Evolutionary conservation across 176 grass and related monocot genomes (phyloP), one percentile per base, ranked within the genome.

Genomic region (Phragmites australis): DNA sequence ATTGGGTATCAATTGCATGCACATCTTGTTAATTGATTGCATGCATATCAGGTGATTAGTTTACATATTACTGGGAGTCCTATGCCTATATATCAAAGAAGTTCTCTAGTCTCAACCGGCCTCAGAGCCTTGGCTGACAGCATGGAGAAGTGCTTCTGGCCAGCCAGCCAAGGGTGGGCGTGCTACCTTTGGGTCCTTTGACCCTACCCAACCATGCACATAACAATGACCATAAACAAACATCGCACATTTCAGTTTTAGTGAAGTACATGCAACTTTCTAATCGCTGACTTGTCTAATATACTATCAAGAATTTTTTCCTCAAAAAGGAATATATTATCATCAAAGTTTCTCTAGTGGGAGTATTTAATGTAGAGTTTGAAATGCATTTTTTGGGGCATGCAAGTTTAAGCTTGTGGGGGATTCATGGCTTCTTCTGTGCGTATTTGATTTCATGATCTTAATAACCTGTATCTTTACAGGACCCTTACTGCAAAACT

Each of bases 401-500:
- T 81, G 41, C 18, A 76, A 68, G 46, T 69, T 80, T 81, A 81
- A 62, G 69, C n/a, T 40, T 42, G 17, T 22, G 37, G 23, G 47
- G 19, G 8, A 14, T 37, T 80, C 43, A 79, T 70, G 46, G 53
- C 68, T 39, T 29, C 44, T 16, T 65, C 9, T 80, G 17, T 65
- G 54, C 55, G 41, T 85, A 22, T 25, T 78, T 69, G 13, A 68
- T 77, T 84, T 77, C 58, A 47, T 55, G 65, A 66, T 75, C 71
- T 89, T 59, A 76, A 68, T 88, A 59, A 65, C 49, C 37, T 82
- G 65, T 69, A 49, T 63, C 63, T 70, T 76, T 62, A 78, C 90
- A 99, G 96, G 76, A 91, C 93, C 51, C 85, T 99, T 62, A 95
- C 92, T 29, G 84, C 88, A 45, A 93, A 84, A 85, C 90, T 99